Base-by-base conservation (phyloP, 2,329 filamentous ascomycete genomes). In the Aciculosporium take region DNA sequence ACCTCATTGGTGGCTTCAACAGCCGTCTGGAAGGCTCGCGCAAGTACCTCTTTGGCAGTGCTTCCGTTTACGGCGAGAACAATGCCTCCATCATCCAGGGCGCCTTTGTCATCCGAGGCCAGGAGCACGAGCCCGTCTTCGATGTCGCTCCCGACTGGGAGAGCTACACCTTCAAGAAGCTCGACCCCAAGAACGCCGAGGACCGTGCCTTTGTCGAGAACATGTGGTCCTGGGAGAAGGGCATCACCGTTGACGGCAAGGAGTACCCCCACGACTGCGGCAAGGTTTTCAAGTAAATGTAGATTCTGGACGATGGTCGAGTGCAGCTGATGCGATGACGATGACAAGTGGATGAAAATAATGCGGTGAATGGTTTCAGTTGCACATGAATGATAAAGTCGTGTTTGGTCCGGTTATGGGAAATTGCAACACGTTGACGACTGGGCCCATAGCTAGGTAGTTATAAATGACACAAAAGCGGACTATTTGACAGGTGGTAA, bases 1-100 rank as follows among this genome's bases (percentile, higher is more conserved):
- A 98, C 79, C 72, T 96, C 66, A 89, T 98, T 63, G 88, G 84
- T 68, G 91, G 91, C 64, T 94, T 98, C 79, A 94, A 95, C 72
- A 76, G 79, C 65, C 91, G 91, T 74, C 85, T 98, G 46, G 91
- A 98, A 76, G 91, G 63, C 50, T 94, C 86, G 61, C 88, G 91
- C 74, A 98, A 98, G 81, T 94, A 86, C 76, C 68, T 98, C 62
- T 96, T 98, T 69, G 91, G 91, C 56, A 79, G 74, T 57, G 78
- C 79, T 56, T 89, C 84, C 53, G 91, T 98, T 53, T 98, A 84
- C 64, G 91, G 91, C 59, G 66, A 73, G 64, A 79, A 79, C 76
- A 87, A 94, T 69, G 76, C 88, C 73, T 93, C 84, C 48, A 69
- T 94, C 62, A 85, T 98, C 61, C 74, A 84, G 65, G 91, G 91